Conservation (phyloP, 2,329 filamentous ascomycete genomes). For the Alternaria sp. region DNA sequence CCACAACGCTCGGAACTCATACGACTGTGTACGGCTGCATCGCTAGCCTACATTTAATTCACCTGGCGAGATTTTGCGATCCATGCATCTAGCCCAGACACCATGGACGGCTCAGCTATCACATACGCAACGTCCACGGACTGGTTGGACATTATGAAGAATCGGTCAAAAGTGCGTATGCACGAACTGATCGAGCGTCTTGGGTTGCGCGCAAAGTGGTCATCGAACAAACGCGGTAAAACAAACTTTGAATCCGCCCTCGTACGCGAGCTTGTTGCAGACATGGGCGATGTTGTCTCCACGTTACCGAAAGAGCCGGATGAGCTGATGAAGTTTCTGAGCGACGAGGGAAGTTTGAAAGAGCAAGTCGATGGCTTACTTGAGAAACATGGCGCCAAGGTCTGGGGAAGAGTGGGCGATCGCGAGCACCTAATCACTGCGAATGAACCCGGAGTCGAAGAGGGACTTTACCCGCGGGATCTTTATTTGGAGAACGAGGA, state of each 20-base stretch:
- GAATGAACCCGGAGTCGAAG: constrained; percentile 41
- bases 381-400: constrained; percentile 40
- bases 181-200: constrained; percentile 47
- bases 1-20: background rate
- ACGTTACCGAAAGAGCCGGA: constrained; percentile 44
- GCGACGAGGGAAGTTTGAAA: constrained; percentile 37
- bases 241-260: constrained; percentile 46
- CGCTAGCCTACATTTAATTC: background rate
- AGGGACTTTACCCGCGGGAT: constrained; percentile 40
- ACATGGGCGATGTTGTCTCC: constrained; percentile 43
- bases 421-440: constrained; percentile 43
- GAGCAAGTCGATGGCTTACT: constrained; percentile 39
- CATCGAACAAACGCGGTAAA: constrained; percentile 48
- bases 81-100: constrained; percentile 14
- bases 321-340: constrained; percentile 38
- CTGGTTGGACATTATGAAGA: constrained; percentile 48
- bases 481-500: constrained; percentile 42
- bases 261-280: constrained; percentile 43
- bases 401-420: constrained; percentile 41
- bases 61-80: constrained; percentile 4
- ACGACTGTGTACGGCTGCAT: background rate
- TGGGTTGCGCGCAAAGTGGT: constrained; percentile 45
- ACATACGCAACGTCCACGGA: constrained; percentile 42
- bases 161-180: constrained; percentile 45
- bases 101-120: constrained; percentile 36